Evolutionary conservation across 2,329 filamentous ascomycete genomes (phyloP).

Genomic region (Aspergillus ibericus): DNA sequence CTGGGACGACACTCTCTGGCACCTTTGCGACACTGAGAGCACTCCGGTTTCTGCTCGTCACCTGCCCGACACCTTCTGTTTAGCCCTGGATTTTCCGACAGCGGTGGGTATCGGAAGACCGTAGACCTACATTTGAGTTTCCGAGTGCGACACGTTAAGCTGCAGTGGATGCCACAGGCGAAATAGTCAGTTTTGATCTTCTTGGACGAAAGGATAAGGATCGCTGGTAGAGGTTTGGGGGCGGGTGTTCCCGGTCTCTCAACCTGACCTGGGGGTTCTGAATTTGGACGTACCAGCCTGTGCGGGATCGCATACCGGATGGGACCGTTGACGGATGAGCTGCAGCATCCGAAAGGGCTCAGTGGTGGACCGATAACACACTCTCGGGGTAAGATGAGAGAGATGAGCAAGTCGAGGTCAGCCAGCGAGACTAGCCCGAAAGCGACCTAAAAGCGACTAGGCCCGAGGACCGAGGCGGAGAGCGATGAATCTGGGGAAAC

Average conservation of each 20-base stretch:
- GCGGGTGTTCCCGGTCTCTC: not conserved
- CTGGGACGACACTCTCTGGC: slow-evolving; percentile 61
- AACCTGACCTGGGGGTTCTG: not conserved
- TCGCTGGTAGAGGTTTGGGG: not conserved
- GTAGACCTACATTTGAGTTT: slow-evolving; percentile 59
- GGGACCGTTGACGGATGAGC: slow-evolving; percentile 24
- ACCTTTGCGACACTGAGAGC: slow-evolving; percentile 62
- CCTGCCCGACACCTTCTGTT: slow-evolving; percentile 22
- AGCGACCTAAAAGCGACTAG: slow-evolving; percentile 7
- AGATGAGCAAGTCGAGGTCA: slow-evolving; percentile 1
- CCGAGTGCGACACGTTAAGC: slow-evolving; percentile 58
- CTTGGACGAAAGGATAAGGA: not conserved
- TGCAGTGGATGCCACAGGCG: slow-evolving; percentile 21
- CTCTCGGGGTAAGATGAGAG: slow-evolving; percentile 5
- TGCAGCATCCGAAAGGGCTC: slow-evolving; percentile 25
- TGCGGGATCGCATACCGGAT: slow-evolving; percentile 45
- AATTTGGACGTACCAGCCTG: slow-evolving; percentile 40
- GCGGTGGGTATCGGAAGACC: not conserved
- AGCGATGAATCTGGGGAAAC: slow-evolving; percentile 7
- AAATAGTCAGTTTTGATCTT: not conserved
- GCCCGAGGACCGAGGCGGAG: slow-evolving; percentile 2
- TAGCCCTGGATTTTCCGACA: not conserved
- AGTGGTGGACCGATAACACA: slow-evolving; percentile 6
- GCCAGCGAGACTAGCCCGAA: slow-evolving; percentile 17
- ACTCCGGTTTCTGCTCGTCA: slow-evolving; percentile 62